Evolutionary conservation across 768 basidiomycete genomes (phyloP), one percentile per base, ranked within the genome.

Genomic region (Leccinum pellstonianum): DNA sequence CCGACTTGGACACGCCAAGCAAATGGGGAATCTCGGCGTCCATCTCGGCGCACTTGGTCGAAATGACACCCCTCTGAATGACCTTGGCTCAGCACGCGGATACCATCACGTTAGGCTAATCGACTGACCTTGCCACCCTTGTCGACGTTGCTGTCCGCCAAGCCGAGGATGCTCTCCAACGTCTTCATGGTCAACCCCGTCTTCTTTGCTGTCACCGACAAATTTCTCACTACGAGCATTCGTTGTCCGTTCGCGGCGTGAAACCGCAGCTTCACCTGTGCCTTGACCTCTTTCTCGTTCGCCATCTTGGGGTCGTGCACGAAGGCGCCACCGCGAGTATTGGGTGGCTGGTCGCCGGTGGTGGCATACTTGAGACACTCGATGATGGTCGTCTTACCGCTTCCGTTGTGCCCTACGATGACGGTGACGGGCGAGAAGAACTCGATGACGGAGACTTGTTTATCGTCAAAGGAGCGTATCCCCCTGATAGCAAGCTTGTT

Each of bases 351-450:
- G 73, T 98, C 96, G 29, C 97, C 97, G 0, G 97, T 99, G 0
- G 97, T 97, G 11, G 93, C 94, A 72, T 99, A 99, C 79, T 98
- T 98, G 74, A 99, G 84, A 76, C 96, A 98, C 80, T 99, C 97
- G 75, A 99, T 98, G 70, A 98, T 91, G 1, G 96, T 99, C 3
- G 97, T 99, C 77, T 99, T 99, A 48, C 97, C 97, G 66, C 92
- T 95, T 17, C 97, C 97, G 75, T 99, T 99, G 78, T 95, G 92
- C 2, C 97, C 97, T 2, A 98, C 95, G 60, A 99, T 98, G 74
- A 99, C 95, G 0, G 97, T 99, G 57, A 99, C 90, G 7, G 97
- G 97, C 19, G 88, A 87, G 77, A 94, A 98, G 78, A 99, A 99
- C 75, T 98, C 92, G 72, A 99, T 96, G 65, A 98, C 83, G 2